Percentiles rank a stretch among this genome's conserved stretches.
Conservation (phyloP, 1,284 basidiomycete genomes). For the Papiliotrema nemorosa region DNA sequence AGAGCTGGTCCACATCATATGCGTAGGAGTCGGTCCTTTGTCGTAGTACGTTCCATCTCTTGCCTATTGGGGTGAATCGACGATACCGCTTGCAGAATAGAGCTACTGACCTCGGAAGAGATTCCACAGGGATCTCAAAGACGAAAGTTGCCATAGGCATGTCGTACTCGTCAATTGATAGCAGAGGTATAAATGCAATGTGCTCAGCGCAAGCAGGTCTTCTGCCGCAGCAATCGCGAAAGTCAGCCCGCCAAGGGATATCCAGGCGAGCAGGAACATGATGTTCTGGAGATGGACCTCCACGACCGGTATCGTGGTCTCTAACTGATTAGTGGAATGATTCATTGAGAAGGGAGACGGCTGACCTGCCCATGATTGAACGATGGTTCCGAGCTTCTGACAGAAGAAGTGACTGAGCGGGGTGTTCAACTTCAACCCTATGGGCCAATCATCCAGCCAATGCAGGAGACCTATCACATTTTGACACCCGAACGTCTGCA, state of each 20-base stretch:
- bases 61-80: constrained; percentile 57
- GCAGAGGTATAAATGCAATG: constrained; percentile 69
- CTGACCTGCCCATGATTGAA: constrained; percentile 67
- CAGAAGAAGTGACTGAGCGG: constrained; percentile 82
- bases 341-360: background rate
- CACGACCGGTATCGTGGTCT: constrained; percentile 12
- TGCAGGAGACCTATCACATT: constrained; percentile 16
- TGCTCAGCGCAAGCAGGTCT: constrained; percentile 50
- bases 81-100: background rate
- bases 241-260: constrained; percentile 27
- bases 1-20: constrained; percentile 88
- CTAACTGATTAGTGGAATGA: background rate
- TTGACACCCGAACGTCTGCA: background rate
- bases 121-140: constrained; percentile 74
- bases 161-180: constrained; percentile 64
- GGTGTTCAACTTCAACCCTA: constrained; percentile 92
- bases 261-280: background rate
- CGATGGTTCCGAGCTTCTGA: constrained; percentile 62
- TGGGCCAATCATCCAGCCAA: constrained; percentile 95
- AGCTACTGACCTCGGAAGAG: constrained; percentile 75
- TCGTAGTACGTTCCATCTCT: constrained; percentile 76
- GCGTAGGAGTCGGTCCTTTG: constrained; percentile 77
- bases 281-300: constrained; percentile 10
- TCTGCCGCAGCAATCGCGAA: constrained; percentile 26
- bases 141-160: constrained; percentile 62